Percentiles rank a stretch among this genome's conserved stretches.
Evolutionary conservation across 1,284 basidiomycete genomes (phyloP).

Genomic region (Fomitopsis betulina): DNA sequence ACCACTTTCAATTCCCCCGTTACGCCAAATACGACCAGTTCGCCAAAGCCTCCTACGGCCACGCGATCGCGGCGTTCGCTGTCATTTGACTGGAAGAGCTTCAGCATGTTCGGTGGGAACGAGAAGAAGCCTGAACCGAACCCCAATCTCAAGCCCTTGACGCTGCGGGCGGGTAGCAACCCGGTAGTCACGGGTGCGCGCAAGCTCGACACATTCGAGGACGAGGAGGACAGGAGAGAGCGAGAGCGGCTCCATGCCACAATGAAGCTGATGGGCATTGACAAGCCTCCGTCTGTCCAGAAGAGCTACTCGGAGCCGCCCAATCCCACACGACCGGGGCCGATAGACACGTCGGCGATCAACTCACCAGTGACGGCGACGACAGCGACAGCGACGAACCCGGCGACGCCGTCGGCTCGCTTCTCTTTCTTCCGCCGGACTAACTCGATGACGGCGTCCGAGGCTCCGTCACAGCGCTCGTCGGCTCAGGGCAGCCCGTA

Average conservation of each 20-base stretch:
- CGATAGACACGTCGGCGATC: conserved; percentile 7
- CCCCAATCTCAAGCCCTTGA: conserved; percentile 57
- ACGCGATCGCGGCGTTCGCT: conserved; percentile 65
- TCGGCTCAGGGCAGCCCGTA: conserved; percentile 31
- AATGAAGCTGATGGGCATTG: conserved; percentile 90
- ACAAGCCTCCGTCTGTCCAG: conserved; percentile 46
- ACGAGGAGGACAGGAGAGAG: conserved; percentile 83
- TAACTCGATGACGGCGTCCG: conserved; percentile 33
- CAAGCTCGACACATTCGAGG: conserved; percentile 77
- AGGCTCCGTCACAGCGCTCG: conserved; percentile 45
- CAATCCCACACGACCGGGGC: conserved; percentile 15
- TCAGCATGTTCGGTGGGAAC: conserved; percentile 58
- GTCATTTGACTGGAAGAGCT: conserved; percentile 77
- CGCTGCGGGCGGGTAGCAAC: conserved; percentile 57
- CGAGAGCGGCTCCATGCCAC: conserved; percentile 82
- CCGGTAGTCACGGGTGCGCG: conserved; percentile 58
- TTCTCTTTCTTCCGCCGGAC: conserved; percentile 68
- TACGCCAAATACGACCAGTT: conserved; percentile 25
- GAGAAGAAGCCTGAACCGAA: conserved; percentile 55
- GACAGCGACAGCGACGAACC: conserved; percentile 15
- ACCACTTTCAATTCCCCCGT: conserved; percentile 35
- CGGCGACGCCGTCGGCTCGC: conserved; percentile 34
- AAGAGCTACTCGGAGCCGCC: conserved; percentile 40
- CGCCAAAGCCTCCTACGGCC: conserved; percentile 19
- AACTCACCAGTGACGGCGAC: conserved; percentile 23